Evolutionary conservation across 768 basidiomycete genomes (phyloP).

Genomic region (Boletellus sp.): DNA sequence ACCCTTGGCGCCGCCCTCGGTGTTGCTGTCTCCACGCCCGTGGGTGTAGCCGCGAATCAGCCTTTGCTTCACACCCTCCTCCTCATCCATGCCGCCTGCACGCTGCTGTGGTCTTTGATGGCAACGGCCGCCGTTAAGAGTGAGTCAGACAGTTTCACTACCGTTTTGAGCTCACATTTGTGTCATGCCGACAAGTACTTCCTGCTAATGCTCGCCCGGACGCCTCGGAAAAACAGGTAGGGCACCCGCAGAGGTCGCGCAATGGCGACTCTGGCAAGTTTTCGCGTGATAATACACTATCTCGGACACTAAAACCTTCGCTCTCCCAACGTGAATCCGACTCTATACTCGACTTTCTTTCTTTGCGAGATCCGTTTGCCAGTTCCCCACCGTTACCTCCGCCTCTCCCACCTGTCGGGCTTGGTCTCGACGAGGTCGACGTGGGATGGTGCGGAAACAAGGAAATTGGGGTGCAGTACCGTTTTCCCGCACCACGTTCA

Average conservation of each 20-base stretch:
- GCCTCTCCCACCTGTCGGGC: constrained; percentile 24
- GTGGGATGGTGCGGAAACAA: constrained; percentile 23
- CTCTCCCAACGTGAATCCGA: constrained; percentile 23
- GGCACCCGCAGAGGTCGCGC: not conserved
- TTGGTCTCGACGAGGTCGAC: constrained; percentile 28
- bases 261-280: not conserved
- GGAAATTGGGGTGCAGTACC: constrained; percentile 28
- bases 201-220: constrained; percentile 8
- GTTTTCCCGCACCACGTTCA: constrained; percentile 32
- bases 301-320: constrained; percentile 16
- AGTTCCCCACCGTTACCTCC: constrained; percentile 33
- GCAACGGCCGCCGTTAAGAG: constrained; percentile 19
- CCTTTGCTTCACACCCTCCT: constrained; percentile 9
- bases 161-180: constrained; percentile 1
- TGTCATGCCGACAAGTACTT: constrained; percentile 16
- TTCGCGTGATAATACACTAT: not conserved
- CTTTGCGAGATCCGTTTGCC: constrained; percentile 32
- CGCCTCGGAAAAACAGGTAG: constrained; percentile 8
- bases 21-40: constrained; percentile 12
- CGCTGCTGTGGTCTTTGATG: constrained; percentile 23
- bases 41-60: not conserved
- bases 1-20: constrained; percentile 22
- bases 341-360: constrained; percentile 31
- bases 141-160: constrained; percentile 9
- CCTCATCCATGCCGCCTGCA: constrained; percentile 20